Base-by-base conservation (phyloP, 352 stramenopile genomes). In the Phytopythium montanum region DNA sequence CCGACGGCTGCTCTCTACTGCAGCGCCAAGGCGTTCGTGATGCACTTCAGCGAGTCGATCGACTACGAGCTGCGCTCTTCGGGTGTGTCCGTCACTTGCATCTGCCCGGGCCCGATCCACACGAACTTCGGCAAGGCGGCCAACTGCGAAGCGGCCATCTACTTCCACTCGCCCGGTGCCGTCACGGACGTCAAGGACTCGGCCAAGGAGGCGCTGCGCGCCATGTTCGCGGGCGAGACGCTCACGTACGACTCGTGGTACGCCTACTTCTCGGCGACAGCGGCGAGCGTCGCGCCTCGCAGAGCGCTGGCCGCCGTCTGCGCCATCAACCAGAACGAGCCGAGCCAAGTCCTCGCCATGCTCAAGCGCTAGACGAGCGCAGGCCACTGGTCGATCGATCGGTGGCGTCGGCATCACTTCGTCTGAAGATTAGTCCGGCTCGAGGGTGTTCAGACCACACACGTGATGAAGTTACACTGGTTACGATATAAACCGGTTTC, bases 31-130 rank as follows among this genome's bases (percentile, higher is more conserved):
- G 67, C 74, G 14, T 88, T 87, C 45, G 60, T 94, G 18, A 68
- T 79, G 36, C 79, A 72, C 52, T 91, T 94, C 38, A 90, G 71
- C 36, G 72, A 89, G 45, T 75, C 70, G 34, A 68, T 94, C 33
- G 79, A 84, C 54, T 88, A 90, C 60, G 87, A 95, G 56, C 56
- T 92, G 46, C 75, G 82, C 25, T 61, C 65, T 44, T 79, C 72
- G 3, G 72, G 76, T 7, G 79, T 94, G 50, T 79, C 72, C 4
- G 69, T 92, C 42, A 96, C 85, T 19, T 84, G 72, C 61, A 81
- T 91, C 50, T 71, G 71, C 45, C 74, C 80, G 1, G 87, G 83
- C 1, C 64, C 82, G 8, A 63, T 89, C 49, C 69, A 86, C 41
- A 88, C 84, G 12, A 88, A 93, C 53, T 82, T 93, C 42, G 71